phyloP scores from a whole-genome alignment of 345 rosid species.

The Eucalyptus polybractea region DNA sequence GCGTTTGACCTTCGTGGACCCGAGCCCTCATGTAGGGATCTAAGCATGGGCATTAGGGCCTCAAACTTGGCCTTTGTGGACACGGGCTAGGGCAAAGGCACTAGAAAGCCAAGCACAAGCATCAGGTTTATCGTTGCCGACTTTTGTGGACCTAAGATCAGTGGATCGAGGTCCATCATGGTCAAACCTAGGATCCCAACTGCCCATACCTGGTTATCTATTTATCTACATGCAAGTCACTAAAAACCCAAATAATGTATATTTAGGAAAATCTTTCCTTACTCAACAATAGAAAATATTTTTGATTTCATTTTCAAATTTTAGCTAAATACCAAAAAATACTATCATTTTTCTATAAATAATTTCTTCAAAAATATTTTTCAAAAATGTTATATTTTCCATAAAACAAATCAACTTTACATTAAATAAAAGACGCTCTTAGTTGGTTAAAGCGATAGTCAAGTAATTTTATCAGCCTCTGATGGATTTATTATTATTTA shows the following conservation, averaged over 20 bases:
- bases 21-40: fast-evolving
- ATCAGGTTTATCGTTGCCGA: fast-evolving
- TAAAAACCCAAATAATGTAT: fast-evolving
- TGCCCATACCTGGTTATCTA: fast-evolving
- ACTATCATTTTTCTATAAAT: too few relatives aligned
- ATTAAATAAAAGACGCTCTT: background rate
- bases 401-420: too few relatives aligned
- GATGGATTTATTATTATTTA: too few relatives aligned
- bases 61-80: background rate
- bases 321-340: too few relatives aligned
- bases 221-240: fast-evolving
- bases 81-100: fast-evolving
- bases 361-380: fast-evolving
- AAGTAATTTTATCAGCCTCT: background rate
- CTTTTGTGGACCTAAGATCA: background rate
- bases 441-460: background rate
- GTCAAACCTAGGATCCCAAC: background rate
- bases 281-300: fast-evolving
- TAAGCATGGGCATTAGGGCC: fast-evolving
- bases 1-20: fast-evolving
- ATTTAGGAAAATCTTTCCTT: background rate
- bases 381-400: too few relatives aligned
- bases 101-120: background rate
- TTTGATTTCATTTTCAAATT: too few relatives aligned
- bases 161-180: fast-evolving